Evolutionary conservation across 306 rosid species (phyloP).

Genomic region (Gastrolobium bilobum): DNA sequence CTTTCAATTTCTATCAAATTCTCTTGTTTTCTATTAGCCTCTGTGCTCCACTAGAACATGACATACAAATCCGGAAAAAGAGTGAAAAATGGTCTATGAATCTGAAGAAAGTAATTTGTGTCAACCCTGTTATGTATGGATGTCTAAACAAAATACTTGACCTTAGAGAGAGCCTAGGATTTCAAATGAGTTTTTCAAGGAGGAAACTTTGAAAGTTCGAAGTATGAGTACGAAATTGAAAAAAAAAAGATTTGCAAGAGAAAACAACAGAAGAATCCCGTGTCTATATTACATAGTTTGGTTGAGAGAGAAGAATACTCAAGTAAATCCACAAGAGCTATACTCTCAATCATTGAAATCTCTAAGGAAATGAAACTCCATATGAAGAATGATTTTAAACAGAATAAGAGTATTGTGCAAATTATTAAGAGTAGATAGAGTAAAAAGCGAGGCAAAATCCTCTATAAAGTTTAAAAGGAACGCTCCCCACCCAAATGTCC

Average conservation of each 20-base stretch:
- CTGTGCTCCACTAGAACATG: too few species aligned
- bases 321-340: too few species aligned
- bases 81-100: neutral
- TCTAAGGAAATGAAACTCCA: neutral
- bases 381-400: neutral
- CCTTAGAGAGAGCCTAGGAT: neutral
- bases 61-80: neutral
- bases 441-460: neutral
- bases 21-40: neutral
- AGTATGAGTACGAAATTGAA: neutral
- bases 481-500: neutral
- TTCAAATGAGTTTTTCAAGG: constrained; percentile 8
- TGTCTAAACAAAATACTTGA: neutral
- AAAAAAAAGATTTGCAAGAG: neutral
- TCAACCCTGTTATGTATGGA: neutral
- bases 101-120: neutral
- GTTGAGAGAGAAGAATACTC: neutral
- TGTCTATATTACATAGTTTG: neutral
- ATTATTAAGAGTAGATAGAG: neutral
- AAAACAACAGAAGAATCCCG: neutral
- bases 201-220: neutral
- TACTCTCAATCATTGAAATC: too few species aligned
- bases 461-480: neutral
- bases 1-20: too few species aligned
- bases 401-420: neutral